Conservation (phyloP, 192 early-diverging fungal species). For the Backusella mclennaniae region DNA sequence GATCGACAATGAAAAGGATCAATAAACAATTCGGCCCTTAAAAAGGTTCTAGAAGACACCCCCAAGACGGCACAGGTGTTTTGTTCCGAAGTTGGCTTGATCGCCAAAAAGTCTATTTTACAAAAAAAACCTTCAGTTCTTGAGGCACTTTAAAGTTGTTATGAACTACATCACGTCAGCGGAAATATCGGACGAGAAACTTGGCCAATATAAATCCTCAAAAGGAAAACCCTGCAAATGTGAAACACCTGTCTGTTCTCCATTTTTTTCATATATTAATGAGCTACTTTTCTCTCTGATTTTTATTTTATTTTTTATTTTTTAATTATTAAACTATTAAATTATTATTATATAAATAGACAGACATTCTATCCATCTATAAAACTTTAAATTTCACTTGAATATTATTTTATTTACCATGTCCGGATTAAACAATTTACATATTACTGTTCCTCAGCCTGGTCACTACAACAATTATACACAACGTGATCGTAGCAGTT, state of each 20-base stretch:
- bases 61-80: not conserved
- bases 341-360: not conserved
- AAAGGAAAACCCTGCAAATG: not conserved
- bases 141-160: constrained; percentile 1
- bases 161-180: not conserved
- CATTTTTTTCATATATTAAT: constrained; percentile 2
- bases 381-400: not conserved
- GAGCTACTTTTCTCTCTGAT: not conserved
- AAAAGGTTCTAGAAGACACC: not conserved
- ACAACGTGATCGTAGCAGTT: not conserved
- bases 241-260: not conserved
- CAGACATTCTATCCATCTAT: not conserved
- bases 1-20: no score
- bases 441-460: constrained; percentile 1
- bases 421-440: not conserved
- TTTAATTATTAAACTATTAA: not conserved
- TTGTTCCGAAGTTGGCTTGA: not conserved
- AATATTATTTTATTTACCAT: not conserved
- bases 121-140: not conserved
- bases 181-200: constrained; percentile 13
- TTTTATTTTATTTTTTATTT: constrained; percentile 1
- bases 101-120: not conserved
- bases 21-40: not conserved
- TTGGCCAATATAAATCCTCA: not conserved
- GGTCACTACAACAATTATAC: not conserved